phyloP scores from a whole-genome alignment of 1,284 basidiomycete genomes.

The Rhodotorula sp. region DNA sequence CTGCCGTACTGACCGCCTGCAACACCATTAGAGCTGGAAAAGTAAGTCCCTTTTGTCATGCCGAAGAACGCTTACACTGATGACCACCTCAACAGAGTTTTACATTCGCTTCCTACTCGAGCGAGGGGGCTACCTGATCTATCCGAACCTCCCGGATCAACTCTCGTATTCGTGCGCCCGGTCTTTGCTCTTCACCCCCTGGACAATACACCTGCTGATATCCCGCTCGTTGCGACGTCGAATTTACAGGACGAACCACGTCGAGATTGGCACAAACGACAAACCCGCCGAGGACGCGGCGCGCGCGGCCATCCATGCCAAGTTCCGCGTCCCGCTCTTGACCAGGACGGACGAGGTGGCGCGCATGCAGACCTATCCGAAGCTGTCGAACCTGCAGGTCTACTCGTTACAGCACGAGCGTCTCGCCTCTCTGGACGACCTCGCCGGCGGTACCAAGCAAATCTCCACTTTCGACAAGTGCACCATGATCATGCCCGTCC shows the following conservation, averaged over 20 bases:
- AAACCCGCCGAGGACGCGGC: not conserved
- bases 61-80: not conserved
- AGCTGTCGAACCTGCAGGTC: not conserved
- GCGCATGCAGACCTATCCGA: constrained; percentile 3
- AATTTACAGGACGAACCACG: constrained; percentile 1
- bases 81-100: not conserved
- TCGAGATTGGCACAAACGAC: constrained; percentile 9
- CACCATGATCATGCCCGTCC: constrained; percentile 21
- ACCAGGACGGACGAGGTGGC: constrained; percentile 8
- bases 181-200: not conserved
- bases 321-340: constrained; percentile 11
- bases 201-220: not conserved
- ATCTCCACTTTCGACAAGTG: constrained; percentile 19
- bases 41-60: not conserved
- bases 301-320: constrained; percentile 3
- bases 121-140: constrained; percentile 12
- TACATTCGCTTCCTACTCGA: constrained; percentile 17
- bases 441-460: not conserved
- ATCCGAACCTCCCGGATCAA: constrained; percentile 13
- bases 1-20: not conserved
- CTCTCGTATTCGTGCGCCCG: not conserved
- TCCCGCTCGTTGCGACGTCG: not conserved
- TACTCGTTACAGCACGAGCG: constrained; percentile 2
- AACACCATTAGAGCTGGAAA: not conserved
- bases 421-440: not conserved